Conservation (phyloP, 345 rosid genomes). For the Populus euphratica region DNA sequence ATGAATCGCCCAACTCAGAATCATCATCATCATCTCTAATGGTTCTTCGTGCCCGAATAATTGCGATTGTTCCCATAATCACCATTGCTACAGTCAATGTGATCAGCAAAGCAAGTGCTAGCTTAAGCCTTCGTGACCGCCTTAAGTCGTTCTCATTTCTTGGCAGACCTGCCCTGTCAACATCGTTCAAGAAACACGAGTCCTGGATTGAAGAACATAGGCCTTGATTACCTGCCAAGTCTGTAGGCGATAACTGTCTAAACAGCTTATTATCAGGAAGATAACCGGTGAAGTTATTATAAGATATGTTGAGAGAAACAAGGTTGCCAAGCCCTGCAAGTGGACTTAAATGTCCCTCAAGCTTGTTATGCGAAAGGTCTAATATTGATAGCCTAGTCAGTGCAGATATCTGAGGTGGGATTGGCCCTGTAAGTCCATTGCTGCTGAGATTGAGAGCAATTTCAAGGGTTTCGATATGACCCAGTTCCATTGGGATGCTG, state of each 20-base stretch:
- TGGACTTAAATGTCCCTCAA: constrained; percentile 56
- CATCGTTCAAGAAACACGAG: constrained; percentile 55
- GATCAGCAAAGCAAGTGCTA: constrained; percentile 70
- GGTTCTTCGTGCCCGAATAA: constrained; percentile 51
- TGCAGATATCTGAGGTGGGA: constrained; percentile 66
- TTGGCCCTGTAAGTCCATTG: constrained; percentile 67
- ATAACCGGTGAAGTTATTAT: constrained; percentile 76
- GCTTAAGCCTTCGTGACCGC: constrained; percentile 55
- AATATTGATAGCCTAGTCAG: constrained; percentile 77
- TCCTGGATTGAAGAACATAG: constrained; percentile 60
- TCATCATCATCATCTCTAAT: constrained; percentile 49
- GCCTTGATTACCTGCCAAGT: constrained; percentile 58
- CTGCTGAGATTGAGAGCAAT: constrained; percentile 86
- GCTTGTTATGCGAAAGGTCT: constrained; percentile 81
- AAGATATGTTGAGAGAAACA: constrained; percentile 73
- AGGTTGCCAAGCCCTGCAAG: constrained; percentile 69
- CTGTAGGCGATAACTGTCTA: constrained; percentile 50
- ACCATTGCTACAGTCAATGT: constrained; percentile 62
- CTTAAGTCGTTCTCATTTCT: constrained; percentile 20
- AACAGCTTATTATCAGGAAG: constrained; percentile 88
- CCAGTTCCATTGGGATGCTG: constrained; percentile 65
- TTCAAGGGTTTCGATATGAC: constrained; percentile 68
- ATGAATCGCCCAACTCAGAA: constrained; percentile 81
- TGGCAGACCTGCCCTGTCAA: constrained; percentile 31
- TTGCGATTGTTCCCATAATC: constrained; percentile 65